Base-by-base conservation (phyloP, 257 asterid genomes). In the Solanum gracilifrons region DNA sequence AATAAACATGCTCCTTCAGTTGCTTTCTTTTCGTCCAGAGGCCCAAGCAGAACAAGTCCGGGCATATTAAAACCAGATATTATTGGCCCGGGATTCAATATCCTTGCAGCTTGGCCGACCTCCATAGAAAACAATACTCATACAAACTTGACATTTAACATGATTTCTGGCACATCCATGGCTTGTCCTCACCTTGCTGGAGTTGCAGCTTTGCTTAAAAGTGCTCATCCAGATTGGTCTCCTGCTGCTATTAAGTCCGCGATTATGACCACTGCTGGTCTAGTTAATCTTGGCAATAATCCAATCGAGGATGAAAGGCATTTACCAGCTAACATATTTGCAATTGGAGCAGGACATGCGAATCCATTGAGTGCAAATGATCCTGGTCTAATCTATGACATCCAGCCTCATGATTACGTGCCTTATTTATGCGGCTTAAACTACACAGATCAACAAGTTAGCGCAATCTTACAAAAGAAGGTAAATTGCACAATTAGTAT, bases 151-250 rank as follows among this genome's bases (percentile, higher is more conserved):
- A 72, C 86, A 6, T 89, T 89, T 16, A 83, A 89, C 51, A 18
- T 89, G 3, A 60, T 82, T 13, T 89, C 89, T 0, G 91, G 91
- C 12, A 89, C 91, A 4, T 89, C 91, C 21, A 89, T 89, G 91
- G 12, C 91, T 13, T 89, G 91, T 68, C 91, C 91, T 16, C 91
- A 89, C 64, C 89, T 89, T 9, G 88, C 89, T 62, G 91, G 89
- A 23, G 73, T 89, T 37, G 89, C 89, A 16, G 89, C 91, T 13
- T 48, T 89, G 86, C 83, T 89, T 9, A 89, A 64, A 84, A 89
- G 88, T 33, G 75, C 84, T 25, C 88, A 89, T 87, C 86, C 89
- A 1, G 16, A 83, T 48, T 89, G 91, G 91, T 89, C 91, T 3
- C 91, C 91, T 2, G 88, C 86, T 15, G 86, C 89, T 27, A 89